Evolutionary conservation across 2,329 filamentous ascomycete species (phyloP).

Genomic region (Blumeriella jaapii): DNA sequence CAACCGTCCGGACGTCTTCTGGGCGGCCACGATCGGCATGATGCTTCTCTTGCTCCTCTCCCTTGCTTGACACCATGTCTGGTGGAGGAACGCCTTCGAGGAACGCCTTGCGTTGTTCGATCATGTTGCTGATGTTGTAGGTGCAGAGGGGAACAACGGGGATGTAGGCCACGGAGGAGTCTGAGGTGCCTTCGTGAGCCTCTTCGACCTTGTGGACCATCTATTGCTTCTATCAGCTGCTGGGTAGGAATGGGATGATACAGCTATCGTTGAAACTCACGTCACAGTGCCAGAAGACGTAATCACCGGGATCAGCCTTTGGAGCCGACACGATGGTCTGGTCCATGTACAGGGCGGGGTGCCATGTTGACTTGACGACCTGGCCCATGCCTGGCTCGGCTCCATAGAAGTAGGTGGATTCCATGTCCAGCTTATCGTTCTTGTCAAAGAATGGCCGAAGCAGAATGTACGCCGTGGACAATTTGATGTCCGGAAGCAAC

Average conservation of each 20-base stretch:
- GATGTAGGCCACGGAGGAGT: slow-evolving; percentile 8
- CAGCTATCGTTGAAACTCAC: background rate
- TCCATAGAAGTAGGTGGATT: slow-evolving; percentile 8
- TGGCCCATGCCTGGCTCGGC: slow-evolving; percentile 7
- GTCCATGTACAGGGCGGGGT: slow-evolving; percentile 3
- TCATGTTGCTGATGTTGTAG: slow-evolving; percentile 58
- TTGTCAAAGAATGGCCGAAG: slow-evolving; percentile 7
- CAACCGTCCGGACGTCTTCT: slow-evolving; percentile 6
- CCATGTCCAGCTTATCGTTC: slow-evolving; percentile 6
- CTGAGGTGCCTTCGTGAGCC: slow-evolving; percentile 4
- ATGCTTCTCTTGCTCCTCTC: slow-evolving; percentile 34
- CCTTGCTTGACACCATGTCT: slow-evolving; percentile 59
- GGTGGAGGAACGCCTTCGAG: slow-evolving; percentile 52
- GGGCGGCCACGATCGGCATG: slow-evolving; percentile 6
- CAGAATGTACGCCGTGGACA: slow-evolving; percentile 7
- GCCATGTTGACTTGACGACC: slow-evolving; percentile 5
- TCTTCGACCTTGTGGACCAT: slow-evolving; percentile 9
- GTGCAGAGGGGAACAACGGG: slow-evolving; percentile 66
- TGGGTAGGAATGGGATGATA: no score
- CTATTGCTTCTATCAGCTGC: slow-evolving; percentile 1
- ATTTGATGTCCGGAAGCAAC: slow-evolving; percentile 7
- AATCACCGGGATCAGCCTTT: slow-evolving; percentile 7
- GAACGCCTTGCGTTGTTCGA: slow-evolving; percentile 59
- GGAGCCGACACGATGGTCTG: slow-evolving; percentile 6
- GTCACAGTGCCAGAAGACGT: slow-evolving; percentile 9